Percentiles rank a stretch among this genome's conserved stretches.
Evolutionary conservation across 768 basidiomycete species (phyloP).

Genomic region (Tylopilus sp.): DNA sequence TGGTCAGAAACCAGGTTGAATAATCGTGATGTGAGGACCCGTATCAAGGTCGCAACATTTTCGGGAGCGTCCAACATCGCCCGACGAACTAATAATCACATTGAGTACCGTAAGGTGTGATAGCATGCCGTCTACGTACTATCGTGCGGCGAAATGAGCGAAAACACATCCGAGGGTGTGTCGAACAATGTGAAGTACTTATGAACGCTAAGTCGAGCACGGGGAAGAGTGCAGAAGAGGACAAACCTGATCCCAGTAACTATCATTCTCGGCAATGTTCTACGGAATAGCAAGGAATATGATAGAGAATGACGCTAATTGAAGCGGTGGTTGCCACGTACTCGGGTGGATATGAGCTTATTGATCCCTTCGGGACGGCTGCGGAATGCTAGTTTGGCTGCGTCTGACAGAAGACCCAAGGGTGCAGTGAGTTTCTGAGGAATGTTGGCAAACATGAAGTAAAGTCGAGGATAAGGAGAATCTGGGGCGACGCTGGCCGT

Average conservation of each 20-base stretch:
- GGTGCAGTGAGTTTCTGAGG: constrained; percentile 72
- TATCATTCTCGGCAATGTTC: constrained; percentile 73
- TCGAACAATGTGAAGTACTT: constrained; percentile 89
- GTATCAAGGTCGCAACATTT: constrained; percentile 81
- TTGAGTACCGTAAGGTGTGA: constrained; percentile 7
- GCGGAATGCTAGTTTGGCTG: constrained; percentile 86
- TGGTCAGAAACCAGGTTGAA: constrained; percentile 77
- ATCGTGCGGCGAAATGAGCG: constrained; percentile 82
- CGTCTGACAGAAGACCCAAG: constrained; percentile 78
- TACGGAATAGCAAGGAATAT: constrained; percentile 27
- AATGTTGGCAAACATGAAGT: constrained; percentile 62
- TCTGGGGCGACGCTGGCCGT: background rate
- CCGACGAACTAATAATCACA: constrained; percentile 59
- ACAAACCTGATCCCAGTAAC: constrained; percentile 86
- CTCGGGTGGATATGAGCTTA: constrained; percentile 69
- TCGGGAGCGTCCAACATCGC: constrained; percentile 80
- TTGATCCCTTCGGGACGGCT: constrained; percentile 77
- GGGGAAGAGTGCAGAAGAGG: background rate
- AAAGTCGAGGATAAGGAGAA: no score
- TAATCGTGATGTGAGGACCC: constrained; percentile 61
- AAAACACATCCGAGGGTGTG: constrained; percentile 87
- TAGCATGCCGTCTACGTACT: constrained; percentile 44
- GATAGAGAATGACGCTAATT: background rate
- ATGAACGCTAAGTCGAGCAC: constrained; percentile 5
- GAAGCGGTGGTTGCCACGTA: constrained; percentile 36